A percentile compares a stretch with the other conserved stretches of the same genome.
Conservation (phyloP, 2,329 filamentous ascomycete genomes). For the Penicillium janthinellum region DNA sequence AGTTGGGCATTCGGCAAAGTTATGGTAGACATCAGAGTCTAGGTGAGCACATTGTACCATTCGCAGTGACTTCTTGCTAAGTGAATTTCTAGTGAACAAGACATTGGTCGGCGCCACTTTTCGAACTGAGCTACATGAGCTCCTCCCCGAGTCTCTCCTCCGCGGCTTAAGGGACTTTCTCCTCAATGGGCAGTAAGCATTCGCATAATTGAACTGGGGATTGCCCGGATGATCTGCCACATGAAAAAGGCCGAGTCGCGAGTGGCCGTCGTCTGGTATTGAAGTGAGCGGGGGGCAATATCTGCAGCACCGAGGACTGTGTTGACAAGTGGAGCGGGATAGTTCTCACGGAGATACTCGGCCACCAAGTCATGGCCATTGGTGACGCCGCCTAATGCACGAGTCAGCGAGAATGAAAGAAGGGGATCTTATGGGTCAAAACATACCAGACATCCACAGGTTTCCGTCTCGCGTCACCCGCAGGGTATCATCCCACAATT, state of each 20-base stretch:
- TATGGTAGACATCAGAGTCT: background rate
- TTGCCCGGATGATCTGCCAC: slow-evolving; percentile 21
- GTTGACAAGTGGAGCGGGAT: slow-evolving; percentile 32
- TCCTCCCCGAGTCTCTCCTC: background rate
- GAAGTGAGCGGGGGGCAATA: slow-evolving; percentile 27
- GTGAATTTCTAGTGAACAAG: background rate
- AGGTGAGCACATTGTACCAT: background rate
- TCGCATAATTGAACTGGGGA: slow-evolving; percentile 15
- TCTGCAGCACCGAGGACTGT: slow-evolving; percentile 39
- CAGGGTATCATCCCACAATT: slow-evolving; percentile 23
- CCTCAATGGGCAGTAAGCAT: background rate
- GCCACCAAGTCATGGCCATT: slow-evolving; percentile 32
- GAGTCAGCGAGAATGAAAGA: background rate
- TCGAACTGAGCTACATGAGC: background rate
- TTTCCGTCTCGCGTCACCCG: slow-evolving; percentile 28
- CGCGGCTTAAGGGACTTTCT: background rate
- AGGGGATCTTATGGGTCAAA: background rate
- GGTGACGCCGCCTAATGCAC: slow-evolving; percentile 26
- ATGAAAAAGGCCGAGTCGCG: slow-evolving; percentile 17
- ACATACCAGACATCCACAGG: slow-evolving; percentile 29
- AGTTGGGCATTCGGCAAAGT: background rate
- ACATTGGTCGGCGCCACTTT: background rate
- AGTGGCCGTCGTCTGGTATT: slow-evolving; percentile 27
- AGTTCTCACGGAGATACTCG: slow-evolving; percentile 24
- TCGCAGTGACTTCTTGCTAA: background rate